Evolutionary conservation across 2,329 filamentous ascomycete genomes (phyloP), one percentile per base, ranked within the genome.

Genomic region (Biscogniauxia mediterranea): DNA sequence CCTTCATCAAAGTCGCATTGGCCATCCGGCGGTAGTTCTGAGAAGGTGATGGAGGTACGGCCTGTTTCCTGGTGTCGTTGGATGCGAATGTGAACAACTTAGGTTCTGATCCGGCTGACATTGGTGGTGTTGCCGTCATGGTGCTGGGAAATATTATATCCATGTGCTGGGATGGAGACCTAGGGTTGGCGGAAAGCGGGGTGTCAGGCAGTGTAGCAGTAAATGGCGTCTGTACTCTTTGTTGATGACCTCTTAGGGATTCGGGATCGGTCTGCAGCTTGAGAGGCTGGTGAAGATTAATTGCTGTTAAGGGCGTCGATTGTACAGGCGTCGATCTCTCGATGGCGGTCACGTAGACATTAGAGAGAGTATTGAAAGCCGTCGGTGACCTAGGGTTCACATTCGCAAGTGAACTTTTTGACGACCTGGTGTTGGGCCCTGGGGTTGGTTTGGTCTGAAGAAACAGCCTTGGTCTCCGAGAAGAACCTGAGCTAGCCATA

Each of bases 341-440:
- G 57, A 89, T 86, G 62, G 85, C 83, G 2, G 83, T 84, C 25
- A 83, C 82, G 69, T 89, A 89, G 62, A 85, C 83, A 74, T 89
- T 89, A 58, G 85, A 87, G 49, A 89, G 79, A 1, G 86, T 89
- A 74, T 89, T 89, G 76, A 88, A 87, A 21, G 85, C 78, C 1
- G 86, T 89, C 3, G 85, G 84, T 32, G 86, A 87, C 61, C 79
- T 82, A 28, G 84, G 82, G 66, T 88, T 81, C 49, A 83, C 74
- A 56, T 79, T 77, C 21, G 78, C 74, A 52, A 83, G 70, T 5
- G 67, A 64, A 55, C 76, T 78, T 62, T 78, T 79, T 26, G 78
- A 64, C 17, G 78, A 72, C 58, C 75, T 78, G 58, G 75, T 71
- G 50, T 68, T 69, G 3, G 78, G 70, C 38, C 73, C 74, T 59